Evolutionary conservation across 2,329 filamentous ascomycete genomes (phyloP), one percentile per base, ranked within the genome.

Genomic region (Aureobasidium lini): DNA sequence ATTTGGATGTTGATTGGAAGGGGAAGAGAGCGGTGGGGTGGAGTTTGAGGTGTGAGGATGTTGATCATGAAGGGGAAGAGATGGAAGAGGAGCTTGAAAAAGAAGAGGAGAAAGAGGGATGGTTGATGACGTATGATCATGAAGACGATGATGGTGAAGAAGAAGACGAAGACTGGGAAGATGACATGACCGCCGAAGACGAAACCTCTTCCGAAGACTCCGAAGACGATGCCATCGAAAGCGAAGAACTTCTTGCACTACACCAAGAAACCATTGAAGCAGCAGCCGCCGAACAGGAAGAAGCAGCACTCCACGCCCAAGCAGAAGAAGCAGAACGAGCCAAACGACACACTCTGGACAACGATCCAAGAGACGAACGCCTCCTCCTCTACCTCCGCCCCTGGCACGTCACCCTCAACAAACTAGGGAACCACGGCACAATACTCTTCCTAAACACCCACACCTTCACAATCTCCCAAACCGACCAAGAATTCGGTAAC

Each of bases 391-490:
- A 56, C 34, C 57, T 60, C 34, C 59, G 59, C 1, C 49, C 49
- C 18, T 60, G 50, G 49, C 53, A 60, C 29, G 28, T 54, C 8
- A 42, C 59, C 8, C 48, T 60, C 15, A 56, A 44, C 42, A 47
- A 48, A 3, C 34, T 44, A 11, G 59, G 59, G 9, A 60, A 60
- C 18, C 49, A 53, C 13, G 59, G 59, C 46, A 57, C 42, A 15
- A 13, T 58, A 11, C 40, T 61, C 36, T 43, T 61, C 11, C 47
- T 57, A 13, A 57, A 61, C 37, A 57, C 52, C 16, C 48, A 52
- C 28, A 56, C 39, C 18, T 53, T 46, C 42, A 40, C 39, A 9
- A 57, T 60, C 5, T 56, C 49, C 18, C 23, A 48, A 32, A 36
- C 53, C n/a, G 18, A 31, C 36, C 36, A 49, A 16, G 16, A 29